A percentile compares a stretch with the other conserved stretches of the same genome.
These are phyloP conservation scores for Lunularia cruciata DNA, from an alignment of 225 moss, liverwort and hornwort genomes.

Conservation along the genomic window DNA sequence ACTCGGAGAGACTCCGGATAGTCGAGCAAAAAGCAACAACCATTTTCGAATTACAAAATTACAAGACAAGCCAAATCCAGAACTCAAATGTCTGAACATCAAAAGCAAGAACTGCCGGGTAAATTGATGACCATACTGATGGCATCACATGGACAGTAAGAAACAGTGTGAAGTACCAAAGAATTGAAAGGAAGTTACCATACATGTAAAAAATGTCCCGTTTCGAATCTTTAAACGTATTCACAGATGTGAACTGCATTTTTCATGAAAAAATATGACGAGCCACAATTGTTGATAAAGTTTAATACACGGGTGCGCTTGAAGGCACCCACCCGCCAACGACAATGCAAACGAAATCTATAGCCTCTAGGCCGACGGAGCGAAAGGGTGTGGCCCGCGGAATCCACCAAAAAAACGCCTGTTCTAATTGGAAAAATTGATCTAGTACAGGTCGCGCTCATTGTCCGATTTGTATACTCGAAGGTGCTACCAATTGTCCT, in stretches of 20 bases:
- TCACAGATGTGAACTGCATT: constrained; percentile 9
- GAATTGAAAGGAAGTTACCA: neutral
- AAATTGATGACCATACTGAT: no score
- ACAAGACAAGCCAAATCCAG: neutral
- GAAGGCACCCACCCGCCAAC: constrained; percentile 24
- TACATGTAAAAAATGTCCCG: neutral
- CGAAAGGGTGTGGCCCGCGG: constrained; percentile 24
- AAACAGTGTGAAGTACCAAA: neutral
- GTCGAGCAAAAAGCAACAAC: neutral
- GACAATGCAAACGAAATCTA: constrained; percentile 22
- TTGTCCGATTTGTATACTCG: constrained; percentile 30
- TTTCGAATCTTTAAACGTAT: neutral
- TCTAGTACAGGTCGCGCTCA: constrained; percentile 17
- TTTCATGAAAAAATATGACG: constrained; percentile 28
- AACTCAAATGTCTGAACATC: neutral
- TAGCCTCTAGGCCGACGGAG: constrained; percentile 6
- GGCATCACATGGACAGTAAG: neutral
- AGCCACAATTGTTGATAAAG: constrained; percentile 30
- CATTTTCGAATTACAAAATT: neutral
- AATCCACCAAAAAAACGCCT: constrained; percentile 21
- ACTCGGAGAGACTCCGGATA: no score
- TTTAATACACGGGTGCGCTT: constrained; percentile 37
- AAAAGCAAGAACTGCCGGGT: neutral
- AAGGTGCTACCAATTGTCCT: constrained; percentile 22
- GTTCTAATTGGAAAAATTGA: constrained; percentile 40